phyloP scores from a whole-genome alignment of 805 yeast species.

The Metschnikowia cubensis region DNA sequence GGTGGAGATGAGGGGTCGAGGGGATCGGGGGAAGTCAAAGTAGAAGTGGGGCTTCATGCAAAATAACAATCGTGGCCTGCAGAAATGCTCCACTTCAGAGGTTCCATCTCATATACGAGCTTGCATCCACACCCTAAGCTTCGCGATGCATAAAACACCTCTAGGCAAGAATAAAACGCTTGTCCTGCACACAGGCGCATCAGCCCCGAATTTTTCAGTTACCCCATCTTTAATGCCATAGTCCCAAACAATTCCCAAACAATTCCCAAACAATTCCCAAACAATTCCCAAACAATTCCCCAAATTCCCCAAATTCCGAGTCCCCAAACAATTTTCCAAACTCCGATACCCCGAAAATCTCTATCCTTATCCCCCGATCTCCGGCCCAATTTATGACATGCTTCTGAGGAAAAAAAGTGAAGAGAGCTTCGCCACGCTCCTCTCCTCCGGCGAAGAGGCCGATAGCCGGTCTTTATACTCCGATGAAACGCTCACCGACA shows the following conservation, averaged over 20 bases:
- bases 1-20: no score
- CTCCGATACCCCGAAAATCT: neutral
- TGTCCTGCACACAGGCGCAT: conserved; percentile 3
- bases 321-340: neutral
- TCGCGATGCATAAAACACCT: neutral
- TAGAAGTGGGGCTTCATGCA: no score
- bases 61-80: no score
- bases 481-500: conserved; percentile 15
- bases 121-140: neutral
- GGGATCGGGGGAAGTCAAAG: no score
- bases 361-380: neutral
- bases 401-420: conserved; percentile 9
- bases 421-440: conserved; percentile 12
- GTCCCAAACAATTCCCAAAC: neutral
- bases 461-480: conserved; percentile 10
- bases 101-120: neutral
- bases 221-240: neutral
- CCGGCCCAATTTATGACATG: neutral
- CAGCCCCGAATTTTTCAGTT: conserved; percentile 3
- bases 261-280: neutral
- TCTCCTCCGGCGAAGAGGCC: conserved; percentile 2
- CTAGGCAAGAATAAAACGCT: neutral
- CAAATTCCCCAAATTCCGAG: no score
- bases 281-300: neutral
- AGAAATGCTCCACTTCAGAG: no score